Evolutionary conservation across 306 rosid species (phyloP), one percentile per base, ranked within the genome.

Genomic region (Dryas alaskensis): DNA sequence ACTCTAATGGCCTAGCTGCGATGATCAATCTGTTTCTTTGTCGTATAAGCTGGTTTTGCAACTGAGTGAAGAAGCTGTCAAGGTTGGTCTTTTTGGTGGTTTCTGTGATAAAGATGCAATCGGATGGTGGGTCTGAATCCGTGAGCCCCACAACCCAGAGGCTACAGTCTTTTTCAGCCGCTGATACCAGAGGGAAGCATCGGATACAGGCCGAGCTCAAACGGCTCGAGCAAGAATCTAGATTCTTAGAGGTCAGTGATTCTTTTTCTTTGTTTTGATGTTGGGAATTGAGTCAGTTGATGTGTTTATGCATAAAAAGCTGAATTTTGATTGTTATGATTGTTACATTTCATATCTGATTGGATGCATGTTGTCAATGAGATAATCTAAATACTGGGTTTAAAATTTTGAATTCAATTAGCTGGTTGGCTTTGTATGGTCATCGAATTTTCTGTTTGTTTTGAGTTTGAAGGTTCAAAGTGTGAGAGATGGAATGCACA

Each of bases 161-260:
- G 90, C 85, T 86, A 75, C 98, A 83, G 66, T 84, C 90, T 75
- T 67, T 87, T 76, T 82, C 98, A 43, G 67, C 88, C 43, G 65
- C 88, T 22, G 98, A 95, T 69, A 88, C 97, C 2, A 87, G 96
- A 83, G 99, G 99, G 76, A 95, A 88, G 79, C 99, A 95, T 73
- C 86, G 98, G 86, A 80, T 95, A 79, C 93, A 81, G 69, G 99
- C 98, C 7, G 98, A 95, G 80, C 58, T 92, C 71, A 92, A 95
- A 73, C 82, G 99, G 78, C 86, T 95, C 70, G 98, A 92, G 84
- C 98, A 88, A 72, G 98, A 95, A 86, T 75, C 96, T 65, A 92
- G 96, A 81, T 87, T 87, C 84, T 82, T 95, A 73, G 98, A 92
- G 97, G 99, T 92, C 75, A 65, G 78, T 53, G 62, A 49, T 22